A percentile compares a stretch with the other conserved stretches of the same genome.
These are phyloP conservation scores for Baorangia bicolor DNA, from an alignment of 768 basidiomycete species.

Conservation along the genomic window DNA sequence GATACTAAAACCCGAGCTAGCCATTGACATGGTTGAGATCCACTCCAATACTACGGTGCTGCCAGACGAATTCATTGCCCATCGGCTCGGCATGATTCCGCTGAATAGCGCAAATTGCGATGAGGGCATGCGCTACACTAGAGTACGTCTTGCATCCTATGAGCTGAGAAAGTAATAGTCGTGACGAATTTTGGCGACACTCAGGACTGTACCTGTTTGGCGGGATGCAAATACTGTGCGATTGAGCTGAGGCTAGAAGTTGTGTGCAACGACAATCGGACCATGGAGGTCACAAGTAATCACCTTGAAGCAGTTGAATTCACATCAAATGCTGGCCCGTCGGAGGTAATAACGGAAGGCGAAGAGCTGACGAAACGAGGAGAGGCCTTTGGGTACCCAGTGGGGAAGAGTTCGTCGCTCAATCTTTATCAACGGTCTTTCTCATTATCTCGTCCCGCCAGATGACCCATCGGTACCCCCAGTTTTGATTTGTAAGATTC, in stretches of 20 bases:
- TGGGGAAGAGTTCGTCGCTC: constrained; percentile 68
- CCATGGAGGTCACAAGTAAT: constrained; percentile 85
- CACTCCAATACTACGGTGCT: constrained; percentile 88
- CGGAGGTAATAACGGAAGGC: constrained; percentile 39
- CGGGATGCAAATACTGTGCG: constrained; percentile 83
- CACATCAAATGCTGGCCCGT: constrained; percentile 39
- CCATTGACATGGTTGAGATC: constrained; percentile 96
- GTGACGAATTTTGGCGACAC: constrained; percentile 4
- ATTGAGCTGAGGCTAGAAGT: constrained; percentile 80
- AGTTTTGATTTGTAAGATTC: constrained; percentile 86
- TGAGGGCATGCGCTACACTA: constrained; percentile 78
- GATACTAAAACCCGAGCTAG: constrained; percentile 40
- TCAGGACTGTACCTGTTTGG: constrained; percentile 90
- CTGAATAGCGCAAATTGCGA: constrained; percentile 85
- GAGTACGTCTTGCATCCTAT: constrained; percentile 44
- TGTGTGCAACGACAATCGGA: constrained; percentile 65
- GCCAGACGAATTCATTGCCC: constrained; percentile 96
- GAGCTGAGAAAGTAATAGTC: background rate
- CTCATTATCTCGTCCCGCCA: constrained; percentile 27
- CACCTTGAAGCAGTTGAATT: constrained; percentile 66
- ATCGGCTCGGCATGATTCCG: constrained; percentile 93
- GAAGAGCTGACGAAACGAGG: constrained; percentile 76
- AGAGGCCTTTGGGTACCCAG: constrained; percentile 75
- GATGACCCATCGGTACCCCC: constrained; percentile 63
- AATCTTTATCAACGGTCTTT: background rate